A percentile compares a stretch with the other conserved stretches of the same genome.
These are phyloP conservation scores for Peziza echinospora DNA, from an alignment of 495 filamentous ascomycete genomes.

Conservation along the genomic window DNA sequence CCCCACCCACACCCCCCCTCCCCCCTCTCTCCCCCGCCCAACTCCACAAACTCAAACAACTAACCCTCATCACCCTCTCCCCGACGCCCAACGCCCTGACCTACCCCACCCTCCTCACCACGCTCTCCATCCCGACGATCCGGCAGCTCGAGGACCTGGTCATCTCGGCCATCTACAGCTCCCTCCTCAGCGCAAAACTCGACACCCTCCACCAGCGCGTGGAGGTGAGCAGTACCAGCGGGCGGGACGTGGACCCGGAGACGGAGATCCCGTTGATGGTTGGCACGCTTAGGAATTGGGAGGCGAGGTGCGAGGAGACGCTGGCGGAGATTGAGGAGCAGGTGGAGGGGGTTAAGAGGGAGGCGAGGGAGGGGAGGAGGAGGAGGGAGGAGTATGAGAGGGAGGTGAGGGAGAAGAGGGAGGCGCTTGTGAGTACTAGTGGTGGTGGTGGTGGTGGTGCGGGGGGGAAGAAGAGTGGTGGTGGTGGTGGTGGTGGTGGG, in stretches of 20 bases:
- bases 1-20: constrained; percentile 29
- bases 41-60: constrained; percentile 66
- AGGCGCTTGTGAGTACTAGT: constrained; percentile 17
- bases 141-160: constrained; percentile 75
- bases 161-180: constrained; percentile 71
- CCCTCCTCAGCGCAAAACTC: constrained; percentile 58
- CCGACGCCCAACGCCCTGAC: constrained; percentile 38
- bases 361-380: constrained; percentile 26
- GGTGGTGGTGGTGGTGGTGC: constrained; percentile 19
- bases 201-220: constrained; percentile 51
- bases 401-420: constrained; percentile 7
- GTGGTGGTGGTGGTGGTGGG: constrained; percentile 20
- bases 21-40: constrained; percentile 53
- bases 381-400: constrained; percentile 17
- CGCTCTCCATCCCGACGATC: constrained; percentile 42
- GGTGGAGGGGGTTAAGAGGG: constrained; percentile 31
- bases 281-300: constrained; percentile 47
- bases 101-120: constrained; percentile 43
- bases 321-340: constrained; percentile 53
- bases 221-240: constrained; percentile 53
- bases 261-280: constrained; percentile 46
- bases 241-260: constrained; percentile 38
- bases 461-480: constrained; percentile 19
- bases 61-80: constrained; percentile 63
- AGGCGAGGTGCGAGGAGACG: constrained; percentile 48